Evolutionary conservation across 495 filamentous ascomycete species (phyloP), one percentile per base, ranked within the genome.

Genomic region (Aspergillus wentii): DNA sequence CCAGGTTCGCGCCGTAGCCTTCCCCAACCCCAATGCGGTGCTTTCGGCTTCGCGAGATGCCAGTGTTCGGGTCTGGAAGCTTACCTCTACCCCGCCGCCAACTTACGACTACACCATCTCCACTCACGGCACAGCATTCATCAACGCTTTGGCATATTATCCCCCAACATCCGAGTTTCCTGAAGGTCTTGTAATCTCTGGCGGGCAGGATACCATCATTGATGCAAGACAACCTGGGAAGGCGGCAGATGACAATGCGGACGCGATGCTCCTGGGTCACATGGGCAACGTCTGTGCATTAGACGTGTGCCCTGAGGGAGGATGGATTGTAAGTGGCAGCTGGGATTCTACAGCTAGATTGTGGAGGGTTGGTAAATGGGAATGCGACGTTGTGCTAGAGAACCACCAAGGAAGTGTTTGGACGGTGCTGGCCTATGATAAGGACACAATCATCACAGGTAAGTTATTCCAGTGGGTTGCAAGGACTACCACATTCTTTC

Each of bases 11-110:
- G 80, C 77, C 44, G 86, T 99, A 46, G 69, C 68, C 56, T 97
- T 92, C 54, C 87, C 90, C 11, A 68, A 71, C 31, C 67, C 85
- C 39, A 78, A 85, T 45, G 63, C 78, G 33, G 65, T 95, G 20
- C 59, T 94, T 40, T 94, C 92, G 9, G 86, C 86, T 15, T 95
- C 91, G 37, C 76, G 94, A 60, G 94, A 97, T 72, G 79, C 79
- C 38, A 95, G 89, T 3, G 90, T 95, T 26, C 82, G 89, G 22
- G 58, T 87, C 30, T 99, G 94, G 94, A 86, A 80, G 47, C 68
- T 75, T 26, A 68, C 79, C 29, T 69, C 78, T 10, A 63, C 72
- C 41, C 74, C 69, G 33, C 88, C 79, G 27, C 84, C 85, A 8
- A 60, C 65, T 13, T 95, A 82, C 53, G 88, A 95, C 48, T 74